Evolutionary conservation across 805 yeast genomes (phyloP).

Genomic region (Kluyveromyces dobzhanskii): DNA sequence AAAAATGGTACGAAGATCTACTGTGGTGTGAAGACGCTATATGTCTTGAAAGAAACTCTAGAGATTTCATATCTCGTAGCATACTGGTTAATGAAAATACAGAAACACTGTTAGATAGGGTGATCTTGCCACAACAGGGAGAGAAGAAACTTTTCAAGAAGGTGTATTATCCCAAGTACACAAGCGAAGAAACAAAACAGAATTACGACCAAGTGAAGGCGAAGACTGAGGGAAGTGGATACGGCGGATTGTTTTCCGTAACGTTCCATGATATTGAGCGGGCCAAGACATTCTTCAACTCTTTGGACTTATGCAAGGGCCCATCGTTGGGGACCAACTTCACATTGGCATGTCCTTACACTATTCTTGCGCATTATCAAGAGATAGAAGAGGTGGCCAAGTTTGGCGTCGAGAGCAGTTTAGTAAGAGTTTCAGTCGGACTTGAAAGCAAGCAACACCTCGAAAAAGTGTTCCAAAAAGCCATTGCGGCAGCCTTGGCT

Average conservation of each 20-base stretch:
- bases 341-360: constrained; percentile 75
- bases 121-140: constrained; percentile 37
- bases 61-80: constrained; percentile 71
- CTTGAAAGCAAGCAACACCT: constrained; percentile 63
- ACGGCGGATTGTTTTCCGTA: constrained; percentile 78
- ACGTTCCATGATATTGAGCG: constrained; percentile 55
- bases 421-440: constrained; percentile 80
- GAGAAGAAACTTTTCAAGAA: constrained; percentile 41
- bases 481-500: constrained; percentile 34
- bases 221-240: constrained; percentile 61
- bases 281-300: constrained; percentile 70
- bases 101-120: constrained; percentile 39
- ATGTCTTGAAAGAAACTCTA: constrained; percentile 82
- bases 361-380: constrained; percentile 75
- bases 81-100: constrained; percentile 46
- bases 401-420: constrained; percentile 74
- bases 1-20: constrained; percentile 56
- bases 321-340: constrained; percentile 89
- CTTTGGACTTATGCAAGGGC: constrained; percentile 47
- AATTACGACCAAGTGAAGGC: constrained; percentile 63
- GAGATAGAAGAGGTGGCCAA: constrained; percentile 72
- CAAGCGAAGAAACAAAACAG: constrained; percentile 37
- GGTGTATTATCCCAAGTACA: constrained; percentile 63
- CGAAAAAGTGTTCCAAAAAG: constrained; percentile 39
- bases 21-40: constrained; percentile 95